phyloP scores from a whole-genome alignment of 495 filamentous ascomycete species.

The Talaromyces wortmannii region DNA sequence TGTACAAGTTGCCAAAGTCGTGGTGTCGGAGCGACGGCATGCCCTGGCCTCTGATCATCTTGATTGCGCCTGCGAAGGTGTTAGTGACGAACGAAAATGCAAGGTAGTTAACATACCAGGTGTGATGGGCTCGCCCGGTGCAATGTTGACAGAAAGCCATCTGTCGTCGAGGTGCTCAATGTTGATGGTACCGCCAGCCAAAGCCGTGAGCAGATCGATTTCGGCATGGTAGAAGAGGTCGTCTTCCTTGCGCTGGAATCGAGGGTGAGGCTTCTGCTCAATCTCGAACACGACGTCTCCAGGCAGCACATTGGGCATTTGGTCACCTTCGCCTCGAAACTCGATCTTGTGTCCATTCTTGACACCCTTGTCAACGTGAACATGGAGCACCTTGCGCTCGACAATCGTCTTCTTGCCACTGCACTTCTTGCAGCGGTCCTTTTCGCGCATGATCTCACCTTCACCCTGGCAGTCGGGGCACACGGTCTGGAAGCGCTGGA shows the following conservation, averaged over 20 bases:
- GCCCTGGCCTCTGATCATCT: slow-evolving; percentile 93
- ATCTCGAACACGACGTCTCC: slow-evolving; percentile 98
- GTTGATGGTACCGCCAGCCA: slow-evolving; percentile 80
- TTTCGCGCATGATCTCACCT: slow-evolving; percentile 91
- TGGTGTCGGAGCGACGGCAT: slow-evolving; percentile 98
- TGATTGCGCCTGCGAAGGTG: slow-evolving; percentile 64
- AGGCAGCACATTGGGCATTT: slow-evolving; percentile 84
- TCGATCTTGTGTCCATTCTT: slow-evolving; percentile 91
- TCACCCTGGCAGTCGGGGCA: slow-evolving; percentile 98
- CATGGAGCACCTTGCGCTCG: slow-evolving; percentile 96
- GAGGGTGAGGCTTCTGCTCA: slow-evolving; percentile 91
- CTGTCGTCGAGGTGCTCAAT: slow-evolving; percentile 97
- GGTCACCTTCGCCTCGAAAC: slow-evolving; percentile 94
- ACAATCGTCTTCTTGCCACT: slow-evolving; percentile 94
- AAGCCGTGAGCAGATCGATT: slow-evolving; percentile 91
- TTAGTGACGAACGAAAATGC: background rate
- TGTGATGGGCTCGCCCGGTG: slow-evolving; percentile 87
- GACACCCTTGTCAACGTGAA: slow-evolving; percentile 94
- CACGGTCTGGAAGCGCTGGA: slow-evolving; percentile 98
- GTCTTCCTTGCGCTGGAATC: slow-evolving; percentile 94
- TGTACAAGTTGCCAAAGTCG: slow-evolving; percentile 92
- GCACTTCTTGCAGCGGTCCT: slow-evolving; percentile 93
- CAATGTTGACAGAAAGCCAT: slow-evolving; percentile 87
- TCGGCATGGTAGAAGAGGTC: slow-evolving; percentile 94
- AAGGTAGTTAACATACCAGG: slow-evolving; percentile 60